phyloP scores from a whole-genome alignment of 805 yeast species.

The Yamadazyma phyllophila region DNA sequence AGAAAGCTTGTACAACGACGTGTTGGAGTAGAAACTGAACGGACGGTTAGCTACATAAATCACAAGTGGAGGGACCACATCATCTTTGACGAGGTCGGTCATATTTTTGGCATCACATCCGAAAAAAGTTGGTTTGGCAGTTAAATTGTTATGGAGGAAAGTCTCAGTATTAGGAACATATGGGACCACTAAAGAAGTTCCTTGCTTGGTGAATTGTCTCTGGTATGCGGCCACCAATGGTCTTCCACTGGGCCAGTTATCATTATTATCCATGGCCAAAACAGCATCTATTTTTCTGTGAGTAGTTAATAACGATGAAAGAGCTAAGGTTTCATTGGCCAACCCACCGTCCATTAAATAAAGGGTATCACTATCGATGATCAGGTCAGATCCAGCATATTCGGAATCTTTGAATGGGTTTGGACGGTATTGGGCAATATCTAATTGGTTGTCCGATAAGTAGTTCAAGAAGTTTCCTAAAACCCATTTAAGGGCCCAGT shows the following conservation, averaged over 20 bases:
- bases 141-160: conserved; percentile 30
- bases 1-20: conserved; percentile 31
- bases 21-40: conserved; percentile 30
- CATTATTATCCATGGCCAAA: conserved; percentile 35
- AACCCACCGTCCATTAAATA: conserved; percentile 41
- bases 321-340: conserved; percentile 36
- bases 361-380: conserved; percentile 25
- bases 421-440: conserved; percentile 34
- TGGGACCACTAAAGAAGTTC: conserved; percentile 31
- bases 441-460: conserved; percentile 25
- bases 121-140: conserved; percentile 41
- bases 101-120: conserved; percentile 40
- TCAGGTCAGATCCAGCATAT: conserved; percentile 21
- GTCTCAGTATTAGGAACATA: conserved; percentile 36
- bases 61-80: conserved; percentile 37
- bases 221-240: conserved; percentile 31
- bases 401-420: conserved; percentile 36
- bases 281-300: conserved; percentile 35
- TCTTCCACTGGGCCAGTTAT: conserved; percentile 35
- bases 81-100: conserved; percentile 35
- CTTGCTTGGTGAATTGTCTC: conserved; percentile 34
- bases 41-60: conserved; percentile 41
- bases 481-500: conserved; percentile 23
- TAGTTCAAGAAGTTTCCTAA: conserved; percentile 22
- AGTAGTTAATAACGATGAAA: conserved; percentile 31